Evolutionary conservation across 352 stramenopile species (phyloP), one percentile per base, ranked within the genome.

Genomic region (Aphanomyces cochlioides): DNA sequence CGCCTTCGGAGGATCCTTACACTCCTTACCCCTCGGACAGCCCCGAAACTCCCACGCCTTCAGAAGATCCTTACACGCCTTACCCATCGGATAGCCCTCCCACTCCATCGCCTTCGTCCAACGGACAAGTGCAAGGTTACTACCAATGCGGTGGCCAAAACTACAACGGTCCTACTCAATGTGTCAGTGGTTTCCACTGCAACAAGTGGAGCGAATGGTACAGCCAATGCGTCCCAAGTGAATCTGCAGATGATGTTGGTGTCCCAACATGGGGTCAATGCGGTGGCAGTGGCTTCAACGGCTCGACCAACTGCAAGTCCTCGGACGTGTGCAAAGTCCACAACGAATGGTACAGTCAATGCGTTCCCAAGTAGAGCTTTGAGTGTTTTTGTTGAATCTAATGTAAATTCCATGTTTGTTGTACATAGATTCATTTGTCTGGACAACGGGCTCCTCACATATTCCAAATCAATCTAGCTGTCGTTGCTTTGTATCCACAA

Each of bases 111-210:
- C 28, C 28, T 0, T 28, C 13, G 13, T 15, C 13, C n/a, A 19
- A 19, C n/a, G n/a, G 50, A n/a, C n/a, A 58, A 58, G 50, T 34
- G 50, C 8, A 58, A 34, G n/a, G n/a, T 8, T 61, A 8, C 43
- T 17, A 43, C 13, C 63, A 69, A 61, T 69, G 63, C 45, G 63
- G 63, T 43, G 63, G 63, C 43, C 60, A 69, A 47, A 12, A 61
- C 17, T 69, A 58, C 63, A 69, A 69, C 5, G 63, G 63, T 3
- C 36, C 47, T 5, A 69, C 47, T 13, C 36, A 21, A 47, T 69
- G 63, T 40, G 59, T 47, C 19, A n/a, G 5, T n/a, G 63, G 63
- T 7, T 57, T 60, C 21, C 10, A 12, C 43, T 69, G 63, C 19
- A 41, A 45, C 7, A 5, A 17, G 17, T 47, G 36, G 47, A 69